These are phyloP conservation scores for Heterococcus sp. DNA, from an alignment of 108 stramenopile species.

Conservation along the genomic window DNA sequence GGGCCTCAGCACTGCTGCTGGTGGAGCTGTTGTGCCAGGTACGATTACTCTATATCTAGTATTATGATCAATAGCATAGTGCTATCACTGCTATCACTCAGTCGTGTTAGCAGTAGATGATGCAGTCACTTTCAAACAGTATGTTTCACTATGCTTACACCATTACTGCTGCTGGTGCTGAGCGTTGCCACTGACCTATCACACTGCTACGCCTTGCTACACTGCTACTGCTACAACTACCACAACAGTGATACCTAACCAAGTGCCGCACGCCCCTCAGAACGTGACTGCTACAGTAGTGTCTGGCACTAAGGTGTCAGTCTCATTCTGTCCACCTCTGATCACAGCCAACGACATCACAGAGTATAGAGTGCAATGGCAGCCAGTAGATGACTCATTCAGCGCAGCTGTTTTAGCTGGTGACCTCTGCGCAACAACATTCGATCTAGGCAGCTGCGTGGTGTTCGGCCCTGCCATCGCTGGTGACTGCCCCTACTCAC, in stretches of 20 bases:
- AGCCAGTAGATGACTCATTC: no score
- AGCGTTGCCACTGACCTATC: no score
- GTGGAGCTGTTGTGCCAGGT: slow-evolving; percentile 41
- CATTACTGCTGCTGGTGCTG: no score
- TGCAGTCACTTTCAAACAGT: no score
- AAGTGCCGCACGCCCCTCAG: slow-evolving; percentile 55
- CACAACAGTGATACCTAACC: slow-evolving; percentile 45
- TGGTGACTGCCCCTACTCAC: slow-evolving; percentile 54
- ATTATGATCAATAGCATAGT: no score
- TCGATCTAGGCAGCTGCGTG: slow-evolving; percentile 59
- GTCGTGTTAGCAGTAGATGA: no score
- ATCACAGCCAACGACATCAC: slow-evolving; percentile 55
- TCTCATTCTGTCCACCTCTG: slow-evolving; percentile 59
- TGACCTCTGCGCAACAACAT: slow-evolving; percentile 13
- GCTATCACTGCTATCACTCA: no score
- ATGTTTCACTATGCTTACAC: no score
- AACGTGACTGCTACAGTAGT: slow-evolving; percentile 44
- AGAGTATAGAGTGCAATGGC: slow-evolving; percentile 70
- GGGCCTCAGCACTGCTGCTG: slow-evolving; percentile 48
- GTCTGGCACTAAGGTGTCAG: slow-evolving; percentile 50
- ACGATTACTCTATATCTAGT: no score
- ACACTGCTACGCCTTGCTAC: no score
- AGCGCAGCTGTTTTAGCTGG: slow-evolving; percentile 27
- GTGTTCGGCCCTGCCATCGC: slow-evolving; percentile 45
- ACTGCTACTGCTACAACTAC: no score